Conservation (phyloP, 306 rosid species). For the Cicer chorassanicum region DNA sequence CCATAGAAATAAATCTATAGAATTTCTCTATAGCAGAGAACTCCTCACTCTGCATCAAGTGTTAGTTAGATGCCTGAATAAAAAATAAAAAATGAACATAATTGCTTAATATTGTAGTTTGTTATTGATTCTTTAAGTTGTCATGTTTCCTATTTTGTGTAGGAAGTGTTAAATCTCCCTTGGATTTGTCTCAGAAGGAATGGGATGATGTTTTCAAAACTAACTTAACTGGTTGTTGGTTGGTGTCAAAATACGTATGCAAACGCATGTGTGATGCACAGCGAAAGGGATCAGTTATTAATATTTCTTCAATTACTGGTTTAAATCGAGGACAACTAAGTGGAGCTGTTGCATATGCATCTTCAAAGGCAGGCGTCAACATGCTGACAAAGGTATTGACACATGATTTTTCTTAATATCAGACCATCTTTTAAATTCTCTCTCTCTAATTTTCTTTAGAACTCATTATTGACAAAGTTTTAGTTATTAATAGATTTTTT, state of each 20-base stretch:
- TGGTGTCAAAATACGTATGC: constrained; percentile 75
- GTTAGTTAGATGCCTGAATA: not conserved
- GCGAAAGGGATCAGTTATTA: constrained; percentile 67
- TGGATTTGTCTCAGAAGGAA: constrained; percentile 72
- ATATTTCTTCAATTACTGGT: constrained; percentile 73
- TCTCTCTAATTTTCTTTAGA: not conserved
- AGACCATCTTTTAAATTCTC: not conserved
- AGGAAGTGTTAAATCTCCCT: constrained; percentile 71
- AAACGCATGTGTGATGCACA: constrained; percentile 59
- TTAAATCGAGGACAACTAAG: constrained; percentile 68
- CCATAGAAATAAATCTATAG: too few species aligned
- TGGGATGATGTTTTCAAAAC: constrained; percentile 67
- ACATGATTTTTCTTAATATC: constrained; percentile 6
- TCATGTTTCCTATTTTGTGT: constrained; percentile 11
- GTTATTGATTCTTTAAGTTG: not conserved
- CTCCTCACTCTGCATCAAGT: not conserved
- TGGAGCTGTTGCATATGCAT: constrained; percentile 69
- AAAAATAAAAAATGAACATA: not conserved
- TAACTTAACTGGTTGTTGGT: constrained; percentile 76
- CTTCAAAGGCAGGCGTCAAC: constrained; percentile 71
- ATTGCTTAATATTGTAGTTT: not conserved
- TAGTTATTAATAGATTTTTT: not conserved
- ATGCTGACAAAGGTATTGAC: constrained; percentile 63
- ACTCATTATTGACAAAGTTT: constrained; percentile 9
- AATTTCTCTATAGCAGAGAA: too few species aligned